phyloP scores from a whole-genome alignment of 257 asterid genomes.

The Plectranthus barbatus region DNA sequence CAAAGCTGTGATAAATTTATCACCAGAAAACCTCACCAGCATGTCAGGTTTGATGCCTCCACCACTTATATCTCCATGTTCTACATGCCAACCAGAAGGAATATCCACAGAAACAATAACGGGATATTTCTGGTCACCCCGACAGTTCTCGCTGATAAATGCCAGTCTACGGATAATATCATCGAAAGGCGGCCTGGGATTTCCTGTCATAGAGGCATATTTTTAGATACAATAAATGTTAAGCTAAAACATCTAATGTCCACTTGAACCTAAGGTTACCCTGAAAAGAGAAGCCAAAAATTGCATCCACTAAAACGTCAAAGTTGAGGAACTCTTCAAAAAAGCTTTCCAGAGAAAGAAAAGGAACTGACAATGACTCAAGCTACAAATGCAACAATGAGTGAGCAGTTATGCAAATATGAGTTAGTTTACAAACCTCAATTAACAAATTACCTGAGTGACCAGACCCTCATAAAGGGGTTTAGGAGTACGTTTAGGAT shows the following conservation, averaged over 20 bases:
- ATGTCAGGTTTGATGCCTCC: slow-evolving; percentile 74
- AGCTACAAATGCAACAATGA: slow-evolving; percentile 56
- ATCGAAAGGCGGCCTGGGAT: slow-evolving; percentile 71
- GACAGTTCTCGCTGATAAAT: slow-evolving; percentile 23
- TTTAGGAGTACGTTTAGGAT: slow-evolving; percentile 78
- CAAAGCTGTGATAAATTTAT: background rate
- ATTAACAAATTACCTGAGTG: slow-evolving; percentile 53
- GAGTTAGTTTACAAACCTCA: background rate
- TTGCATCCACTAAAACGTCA: slow-evolving; percentile 76
- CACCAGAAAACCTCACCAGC: slow-evolving; percentile 42
- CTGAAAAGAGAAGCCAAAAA: slow-evolving; percentile 77
- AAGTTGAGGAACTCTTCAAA: slow-evolving; percentile 56
- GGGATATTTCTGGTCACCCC: slow-evolving; percentile 30
- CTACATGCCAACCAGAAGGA: slow-evolving; percentile 93
- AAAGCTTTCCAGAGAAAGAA: slow-evolving; percentile 72
- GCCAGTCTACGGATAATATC: slow-evolving; percentile 47
- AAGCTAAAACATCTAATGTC: background rate
- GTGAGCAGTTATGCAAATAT: slow-evolving; percentile 20
- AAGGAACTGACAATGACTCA: slow-evolving; percentile 73
- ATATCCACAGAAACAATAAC: slow-evolving; percentile 65
- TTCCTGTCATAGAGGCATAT: slow-evolving; percentile 32
- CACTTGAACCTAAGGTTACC: slow-evolving; percentile 29
- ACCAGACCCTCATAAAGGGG: slow-evolving; percentile 73
- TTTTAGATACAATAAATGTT: background rate
- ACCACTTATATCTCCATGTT: slow-evolving; percentile 65